Evolutionary conservation across 78 protist species (phyloP), one percentile per base, ranked within the genome.

Genomic region (Dictyostelium intermedium): DNA sequence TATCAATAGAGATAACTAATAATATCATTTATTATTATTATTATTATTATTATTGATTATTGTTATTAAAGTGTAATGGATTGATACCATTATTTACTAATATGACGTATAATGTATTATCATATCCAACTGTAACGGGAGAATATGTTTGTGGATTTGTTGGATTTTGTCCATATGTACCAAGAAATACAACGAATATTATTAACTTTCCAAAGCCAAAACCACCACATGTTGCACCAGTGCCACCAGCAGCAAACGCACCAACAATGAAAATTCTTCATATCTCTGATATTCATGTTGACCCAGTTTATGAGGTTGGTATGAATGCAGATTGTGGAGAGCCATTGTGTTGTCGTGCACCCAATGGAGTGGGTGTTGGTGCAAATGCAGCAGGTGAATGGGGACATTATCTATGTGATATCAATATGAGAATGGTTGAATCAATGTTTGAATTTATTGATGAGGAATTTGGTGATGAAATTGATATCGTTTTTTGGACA

Each of bases 371-470:
- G 25, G 85, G 87, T 14, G 69, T 16, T 14, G 94, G 94, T 0
- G 2, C 23, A 13, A 81, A 32, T 10, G 94, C 94, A 9, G 94
- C 94, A 14, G 94, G 94, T 5, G 27, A 53, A 13, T 89, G 94
- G 94, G 94, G 94, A 6, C 81, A 80, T 50, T 89, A 89, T 81
- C 32, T 30, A 37, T 89, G 94, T 81, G 94, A 89, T 50, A 85
- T 89, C 18, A 89, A 89, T 35, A 23, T 80, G 45, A 78, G 56
- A 47, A 89, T 69, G 80, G 61, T 89, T 2, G 41, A 43, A 35
- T 79, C 56, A 18, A 89, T 89, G 94, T 60, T 89, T 16, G 73
- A 78, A 50, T 61, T 63, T 41, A 89, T 89, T 50, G 85, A 74
- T 1, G 35, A 35, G 10, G 79, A 89, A 34, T 16, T 70, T 23